Conservation (phyloP, 2,329 filamentous ascomycete species). For the Aspergillus viridinutans region DNA sequence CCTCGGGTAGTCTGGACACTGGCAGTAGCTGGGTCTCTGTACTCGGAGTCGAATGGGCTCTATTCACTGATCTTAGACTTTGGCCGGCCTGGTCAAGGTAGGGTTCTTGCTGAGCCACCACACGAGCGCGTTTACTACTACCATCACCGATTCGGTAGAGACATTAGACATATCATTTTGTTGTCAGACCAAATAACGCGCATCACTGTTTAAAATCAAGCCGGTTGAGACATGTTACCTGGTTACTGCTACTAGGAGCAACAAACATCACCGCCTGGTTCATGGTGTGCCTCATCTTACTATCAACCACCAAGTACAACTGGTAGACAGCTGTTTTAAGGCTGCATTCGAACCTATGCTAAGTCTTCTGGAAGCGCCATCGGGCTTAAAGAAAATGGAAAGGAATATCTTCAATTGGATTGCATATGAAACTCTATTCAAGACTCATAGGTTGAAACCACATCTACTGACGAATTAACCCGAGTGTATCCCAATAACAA, state of each 20-base stretch:
- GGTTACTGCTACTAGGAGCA: too few relatives aligned
- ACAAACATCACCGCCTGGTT: too few relatives aligned
- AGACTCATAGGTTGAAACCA: neutral
- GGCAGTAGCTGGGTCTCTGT: neutral
- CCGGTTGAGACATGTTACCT: too few relatives aligned
- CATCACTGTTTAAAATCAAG: too few relatives aligned
- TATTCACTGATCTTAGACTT: neutral
- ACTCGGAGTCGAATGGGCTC: neutral
- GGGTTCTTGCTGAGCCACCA: neutral
- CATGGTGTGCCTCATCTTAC: too few relatives aligned
- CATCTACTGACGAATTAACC: neutral
- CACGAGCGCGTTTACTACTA: neutral
- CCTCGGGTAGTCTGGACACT: neutral
- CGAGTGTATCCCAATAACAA: neutral
- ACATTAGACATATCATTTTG: too few relatives aligned
- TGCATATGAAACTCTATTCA: neutral
- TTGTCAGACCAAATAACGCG: too few relatives aligned
- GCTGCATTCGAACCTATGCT: too few relatives aligned
- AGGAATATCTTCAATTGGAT: neutral
- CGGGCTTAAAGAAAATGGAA: neutral
- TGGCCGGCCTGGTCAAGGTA: neutral
- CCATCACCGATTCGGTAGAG: too few relatives aligned
- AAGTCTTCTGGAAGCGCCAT: too few relatives aligned
- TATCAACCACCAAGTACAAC: too few relatives aligned
- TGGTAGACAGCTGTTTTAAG: too few relatives aligned